Percentiles rank a stretch among this genome's conserved stretches.
Conservation (phyloP, 495 filamentous ascomycete species). For the Talaromyces liani region DNA sequence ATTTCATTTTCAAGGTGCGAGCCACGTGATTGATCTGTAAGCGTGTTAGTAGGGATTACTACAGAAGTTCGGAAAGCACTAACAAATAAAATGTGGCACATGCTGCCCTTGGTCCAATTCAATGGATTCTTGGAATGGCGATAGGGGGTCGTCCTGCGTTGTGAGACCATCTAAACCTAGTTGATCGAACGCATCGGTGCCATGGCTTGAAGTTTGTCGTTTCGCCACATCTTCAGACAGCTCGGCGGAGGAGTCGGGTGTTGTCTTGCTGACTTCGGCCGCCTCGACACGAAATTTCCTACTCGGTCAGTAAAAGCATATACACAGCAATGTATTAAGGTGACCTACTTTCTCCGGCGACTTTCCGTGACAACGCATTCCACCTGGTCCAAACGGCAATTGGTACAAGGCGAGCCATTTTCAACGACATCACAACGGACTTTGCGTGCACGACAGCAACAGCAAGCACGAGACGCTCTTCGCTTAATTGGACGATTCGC, state of each 20-base stretch:
- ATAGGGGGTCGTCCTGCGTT: slow-evolving; percentile 24
- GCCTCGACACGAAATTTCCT: slow-evolving; percentile 40
- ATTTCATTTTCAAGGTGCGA: not conserved
- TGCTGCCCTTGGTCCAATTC: slow-evolving; percentile 38
- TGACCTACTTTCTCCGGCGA: slow-evolving; percentile 66
- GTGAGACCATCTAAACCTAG: not conserved
- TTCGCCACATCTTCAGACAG: slow-evolving; percentile 29
- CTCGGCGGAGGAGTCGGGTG: slow-evolving; percentile 30
- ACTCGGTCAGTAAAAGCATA: slow-evolving; percentile 12
- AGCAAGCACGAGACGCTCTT: slow-evolving; percentile 79
- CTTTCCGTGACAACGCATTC: slow-evolving; percentile 86
- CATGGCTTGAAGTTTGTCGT: slow-evolving; percentile 21
- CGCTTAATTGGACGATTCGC: slow-evolving; percentile 61
- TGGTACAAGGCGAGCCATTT: slow-evolving; percentile 77
- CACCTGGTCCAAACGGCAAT: slow-evolving; percentile 82
- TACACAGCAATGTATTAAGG: slow-evolving; percentile 12
- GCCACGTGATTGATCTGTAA: slow-evolving; percentile 5
- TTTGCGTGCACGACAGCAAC: slow-evolving; percentile 79
- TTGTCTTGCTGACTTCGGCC: slow-evolving; percentile 21
- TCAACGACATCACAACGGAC: slow-evolving; percentile 93
- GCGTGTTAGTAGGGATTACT: not conserved
- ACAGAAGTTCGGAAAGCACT: slow-evolving; percentile 14
- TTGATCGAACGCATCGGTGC: not conserved
- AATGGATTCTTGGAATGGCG: slow-evolving; percentile 35
- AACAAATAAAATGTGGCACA: slow-evolving; percentile 43